These are phyloP conservation scores for Torulaspora delbrueckii DNA, from an alignment of 805 yeast species.

Conservation along the genomic window DNA sequence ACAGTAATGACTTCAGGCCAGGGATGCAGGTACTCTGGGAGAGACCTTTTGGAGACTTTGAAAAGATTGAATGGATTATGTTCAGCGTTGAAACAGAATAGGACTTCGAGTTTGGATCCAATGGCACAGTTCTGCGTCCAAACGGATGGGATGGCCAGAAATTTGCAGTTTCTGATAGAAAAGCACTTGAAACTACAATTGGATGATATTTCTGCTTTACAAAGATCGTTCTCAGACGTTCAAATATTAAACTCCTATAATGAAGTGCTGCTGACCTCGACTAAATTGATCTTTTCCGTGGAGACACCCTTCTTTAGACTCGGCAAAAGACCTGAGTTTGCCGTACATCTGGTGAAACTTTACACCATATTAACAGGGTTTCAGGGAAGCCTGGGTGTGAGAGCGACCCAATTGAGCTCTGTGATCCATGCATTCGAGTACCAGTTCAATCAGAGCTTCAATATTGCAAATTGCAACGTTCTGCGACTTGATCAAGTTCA, in stretches of 20 bases:
- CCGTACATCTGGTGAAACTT: constrained; percentile 7
- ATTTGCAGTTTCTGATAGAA: constrained; percentile 2
- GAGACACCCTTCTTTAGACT: constrained; percentile 17
- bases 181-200: constrained; percentile 1
- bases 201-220: constrained; percentile 1
- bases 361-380: constrained; percentile 10
- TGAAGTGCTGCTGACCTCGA: constrained; percentile 12
- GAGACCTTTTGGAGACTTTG: constrained; percentile 3
- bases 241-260: constrained; percentile 13
- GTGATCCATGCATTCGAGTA: constrained; percentile 17
- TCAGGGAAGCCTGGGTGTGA: constrained; percentile 9
- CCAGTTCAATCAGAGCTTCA: constrained; percentile 16
- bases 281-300: constrained; percentile 14
- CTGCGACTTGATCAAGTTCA: constrained; percentile 24
- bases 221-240: constrained; percentile 8
- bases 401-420: constrained; percentile 12
- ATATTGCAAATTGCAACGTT: constrained; percentile 12
- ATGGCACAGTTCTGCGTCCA: constrained; percentile 6
- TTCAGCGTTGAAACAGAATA: constrained; percentile 6
- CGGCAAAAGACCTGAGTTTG: constrained; percentile 12
- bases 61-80: constrained; percentile 8
- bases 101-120: constrained; percentile 9
- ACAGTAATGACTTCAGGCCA: constrained; percentile 2
- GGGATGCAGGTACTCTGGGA: background rate
- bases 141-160: constrained; percentile 6